Conservation (phyloP, 768 basidiomycete genomes). For the Boletus reticulatus region DNA sequence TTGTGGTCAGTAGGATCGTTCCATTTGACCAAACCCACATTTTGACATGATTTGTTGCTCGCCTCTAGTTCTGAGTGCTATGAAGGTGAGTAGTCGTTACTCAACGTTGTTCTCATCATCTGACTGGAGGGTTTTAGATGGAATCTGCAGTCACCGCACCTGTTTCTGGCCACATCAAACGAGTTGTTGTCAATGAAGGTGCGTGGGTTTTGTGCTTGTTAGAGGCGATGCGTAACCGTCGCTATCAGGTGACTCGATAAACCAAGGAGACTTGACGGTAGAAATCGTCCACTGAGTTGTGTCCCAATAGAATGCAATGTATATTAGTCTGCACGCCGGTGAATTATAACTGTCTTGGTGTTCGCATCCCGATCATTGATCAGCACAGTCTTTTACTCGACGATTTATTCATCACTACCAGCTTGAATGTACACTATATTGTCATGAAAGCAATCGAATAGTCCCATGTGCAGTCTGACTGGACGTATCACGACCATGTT, state of each 20-base stretch:
- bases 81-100: slow-evolving; percentile 67
- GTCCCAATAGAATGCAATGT: slow-evolving; percentile 20
- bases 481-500: no score
- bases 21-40: slow-evolving; percentile 20
- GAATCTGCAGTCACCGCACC: slow-evolving; percentile 96
- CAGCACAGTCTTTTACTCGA: no score
- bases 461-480: no score
- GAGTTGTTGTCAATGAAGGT: slow-evolving; percentile 90
- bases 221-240: slow-evolving; percentile 5
- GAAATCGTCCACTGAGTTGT: slow-evolving; percentile 73
- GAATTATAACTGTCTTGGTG: neutral
- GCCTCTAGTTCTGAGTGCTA: slow-evolving; percentile 81
- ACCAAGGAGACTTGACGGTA: slow-evolving; percentile 87
- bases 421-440: no score
- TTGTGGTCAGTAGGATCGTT: slow-evolving; percentile 58
- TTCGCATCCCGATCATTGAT: neutral
- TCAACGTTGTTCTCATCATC: slow-evolving; percentile 1
- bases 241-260: slow-evolving; percentile 81
- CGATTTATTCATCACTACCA: no score
- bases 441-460: no score
- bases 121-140: slow-evolving; percentile 60
- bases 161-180: slow-evolving; percentile 94
- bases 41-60: slow-evolving; percentile 14
- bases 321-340: slow-evolving; percentile 14
- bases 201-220: slow-evolving; percentile 13